Evolutionary conservation across 441 rosid species (phyloP), one percentile per base, ranked within the genome.

Genomic region (Geranium incanum): DNA sequence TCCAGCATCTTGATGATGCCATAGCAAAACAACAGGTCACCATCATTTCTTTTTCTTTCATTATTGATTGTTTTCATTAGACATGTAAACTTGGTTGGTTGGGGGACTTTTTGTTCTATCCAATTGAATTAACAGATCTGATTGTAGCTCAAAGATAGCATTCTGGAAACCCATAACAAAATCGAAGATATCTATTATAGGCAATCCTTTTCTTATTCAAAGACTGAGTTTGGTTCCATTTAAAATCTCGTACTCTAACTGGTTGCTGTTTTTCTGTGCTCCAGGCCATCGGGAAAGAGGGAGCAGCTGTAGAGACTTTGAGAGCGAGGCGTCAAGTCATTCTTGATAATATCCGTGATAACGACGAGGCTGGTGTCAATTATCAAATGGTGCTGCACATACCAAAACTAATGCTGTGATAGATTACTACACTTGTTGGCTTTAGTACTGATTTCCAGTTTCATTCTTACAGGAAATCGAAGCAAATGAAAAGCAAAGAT

Each of bases 291-390:
- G 91, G 87, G 76, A 86, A 83, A 74, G 91, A 88, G 73, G 84
- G 83, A 74, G 68, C 85, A 62, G 84, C 85, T 66, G 84, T 85
- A 2, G 84, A 88, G 70, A 84, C 86, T 75, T 76, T 91, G 77
- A 84, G 84, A 79, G 84, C 77, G 70, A 87, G 95, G 85, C 87
- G 91, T 70, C 97, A 86, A 89, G 84, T 85, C 50, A 91, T 91
- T 84, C 98, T 93, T 55, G 98, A 93, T 85, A 91, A 93, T 78
- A 89, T 93, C 77, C 90, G 96, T 19, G 98, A 93, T 78, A 93
- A 93, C 73, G 98, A 93, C 78, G 98, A 91, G 81, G 88, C 95
- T 62, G 95, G 95, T 72, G 78, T 84, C 76, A 86, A 81, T 78
- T 91, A 93, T 78, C 87, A 81, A 65, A 84, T 86, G 91, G 98